Evolutionary conservation across 139 green algal genomes (phyloP), one percentile per base, ranked within the genome.

Genomic region (Tetradesmus obliquus): DNA sequence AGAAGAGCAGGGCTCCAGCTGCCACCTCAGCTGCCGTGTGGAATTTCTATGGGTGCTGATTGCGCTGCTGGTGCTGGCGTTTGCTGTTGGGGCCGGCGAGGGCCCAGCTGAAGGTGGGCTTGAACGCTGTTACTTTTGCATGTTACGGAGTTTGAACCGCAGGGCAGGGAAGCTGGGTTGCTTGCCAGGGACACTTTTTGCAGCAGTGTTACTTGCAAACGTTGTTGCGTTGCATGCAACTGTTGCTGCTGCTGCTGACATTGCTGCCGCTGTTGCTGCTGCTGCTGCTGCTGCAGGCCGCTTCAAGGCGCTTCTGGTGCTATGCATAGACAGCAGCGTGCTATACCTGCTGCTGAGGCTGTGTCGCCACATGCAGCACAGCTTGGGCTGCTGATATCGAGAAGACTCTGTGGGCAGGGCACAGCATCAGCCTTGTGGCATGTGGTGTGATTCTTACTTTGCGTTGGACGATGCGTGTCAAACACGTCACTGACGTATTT

Each of bases 201-300:
- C 57, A 7, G 8, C 57, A 9, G 57, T 66, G 57, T 66, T 13
- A 66, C 8, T 2, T 66, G 57, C 57, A 66, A 66, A 9, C 57
- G 7, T 66, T 66, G 57, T 9, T 13, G 8, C 57, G 32, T 45
- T 45, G 32, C 57, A 9, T 66, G 8, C 7, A 13, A 66, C 71
- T 19, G 71, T 24, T 79, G 71, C 71, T 79, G 71, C 71, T 79
- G 71, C 71, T 79, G 71, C 71, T 79, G 71, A 9, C 20, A 12
- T 12, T 7, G 71, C 71, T 79, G 71, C 71, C 20, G 71, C 71
- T 79, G 71, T 5, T 79, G 71, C 71, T 79, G 71, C 71, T 79
- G 71, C 71, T 79, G 71, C 71, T 79, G 71, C 71, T 79, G 71
- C 71, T 79, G 71, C 71, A 45, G 71, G 71, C 71, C 20, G 71